Conservation (phyloP, 2,329 filamentous ascomycete genomes). For the Fusarium setosum region DNA sequence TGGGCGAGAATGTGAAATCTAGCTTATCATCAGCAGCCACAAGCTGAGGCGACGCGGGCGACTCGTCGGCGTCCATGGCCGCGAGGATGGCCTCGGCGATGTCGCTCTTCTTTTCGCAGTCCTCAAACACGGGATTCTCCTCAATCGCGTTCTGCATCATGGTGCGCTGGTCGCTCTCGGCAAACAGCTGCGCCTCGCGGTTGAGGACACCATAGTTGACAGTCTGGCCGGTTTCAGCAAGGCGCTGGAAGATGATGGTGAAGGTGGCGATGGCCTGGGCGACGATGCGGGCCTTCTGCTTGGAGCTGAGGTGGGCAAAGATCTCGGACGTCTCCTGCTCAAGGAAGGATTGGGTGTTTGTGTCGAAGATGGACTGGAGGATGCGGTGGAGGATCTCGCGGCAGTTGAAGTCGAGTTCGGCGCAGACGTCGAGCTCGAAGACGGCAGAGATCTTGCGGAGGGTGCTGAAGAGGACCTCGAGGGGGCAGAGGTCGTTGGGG, state of each 20-base stretch:
- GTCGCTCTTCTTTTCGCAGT: constrained; percentile 29
- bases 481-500: constrained; percentile 38
- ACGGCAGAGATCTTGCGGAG: constrained; percentile 34
- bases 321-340: constrained; percentile 43
- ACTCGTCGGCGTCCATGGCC: constrained; percentile 42
- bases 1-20: constrained; percentile 37
- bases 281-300: constrained; percentile 39
- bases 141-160: constrained; percentile 41
- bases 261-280: constrained; percentile 42
- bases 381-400: constrained; percentile 41
- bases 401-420: constrained; percentile 39
- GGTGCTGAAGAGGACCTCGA: constrained; percentile 38
- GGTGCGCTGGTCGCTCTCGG: constrained; percentile 42
- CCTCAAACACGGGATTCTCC: constrained; percentile 38
- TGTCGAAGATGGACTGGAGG: constrained; percentile 44
- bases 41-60: constrained; percentile 36
- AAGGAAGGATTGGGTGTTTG: constrained; percentile 38
- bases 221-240: constrained; percentile 37
- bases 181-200: constrained; percentile 41
- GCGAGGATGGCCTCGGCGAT: constrained; percentile 38
- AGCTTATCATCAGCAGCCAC: constrained; percentile 39
- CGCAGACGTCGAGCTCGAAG: constrained; percentile 38
- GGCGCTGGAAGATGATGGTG: constrained; percentile 38
- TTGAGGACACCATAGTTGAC: constrained; percentile 40
- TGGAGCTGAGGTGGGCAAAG: constrained; percentile 38